Evolutionary conservation across 2,329 filamentous ascomycete species (phyloP).

Genomic region (Tolypocladium album): DNA sequence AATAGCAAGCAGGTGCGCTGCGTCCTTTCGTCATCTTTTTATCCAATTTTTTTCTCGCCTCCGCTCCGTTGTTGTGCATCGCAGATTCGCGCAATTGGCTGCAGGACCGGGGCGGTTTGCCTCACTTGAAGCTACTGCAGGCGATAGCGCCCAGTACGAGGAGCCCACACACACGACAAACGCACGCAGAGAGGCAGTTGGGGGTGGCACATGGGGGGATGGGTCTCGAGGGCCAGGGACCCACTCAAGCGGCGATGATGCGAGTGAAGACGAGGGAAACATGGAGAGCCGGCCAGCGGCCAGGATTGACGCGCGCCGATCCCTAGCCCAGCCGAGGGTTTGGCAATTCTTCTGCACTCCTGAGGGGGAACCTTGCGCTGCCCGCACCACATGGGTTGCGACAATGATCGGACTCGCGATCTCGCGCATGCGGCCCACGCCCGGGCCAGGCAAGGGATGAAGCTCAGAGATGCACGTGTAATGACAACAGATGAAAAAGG

Average conservation of each 20-base stretch:
- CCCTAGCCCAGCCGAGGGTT: not conserved
- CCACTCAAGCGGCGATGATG: not conserved
- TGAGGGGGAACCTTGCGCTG: not conserved
- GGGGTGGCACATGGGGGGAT: not conserved
- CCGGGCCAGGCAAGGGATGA: not conserved
- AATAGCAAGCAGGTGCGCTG: not conserved
- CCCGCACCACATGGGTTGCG: not conserved
- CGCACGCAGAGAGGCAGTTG: not conserved
- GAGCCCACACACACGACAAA: not conserved
- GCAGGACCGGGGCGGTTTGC: not conserved
- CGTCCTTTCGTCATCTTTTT: not conserved
- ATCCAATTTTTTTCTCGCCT: not conserved
- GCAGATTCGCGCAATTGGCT: not conserved
- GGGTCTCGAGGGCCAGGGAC: not conserved
- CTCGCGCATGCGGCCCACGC: not conserved
- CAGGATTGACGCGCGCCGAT: not conserved
- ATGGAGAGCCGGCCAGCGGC: not conserved
- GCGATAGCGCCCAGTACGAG: conserved; percentile 5
- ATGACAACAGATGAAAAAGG: not conserved
- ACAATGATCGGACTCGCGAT: not conserved
- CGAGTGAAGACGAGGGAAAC: not conserved
- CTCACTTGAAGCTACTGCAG: conserved; percentile 4
- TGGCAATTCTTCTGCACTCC: not conserved
- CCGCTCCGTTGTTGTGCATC: not conserved
- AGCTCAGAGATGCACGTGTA: not conserved